Evolutionary conservation across 1,139 yeast genomes (phyloP).

Genomic region (Eremothecium coryli): DNA sequence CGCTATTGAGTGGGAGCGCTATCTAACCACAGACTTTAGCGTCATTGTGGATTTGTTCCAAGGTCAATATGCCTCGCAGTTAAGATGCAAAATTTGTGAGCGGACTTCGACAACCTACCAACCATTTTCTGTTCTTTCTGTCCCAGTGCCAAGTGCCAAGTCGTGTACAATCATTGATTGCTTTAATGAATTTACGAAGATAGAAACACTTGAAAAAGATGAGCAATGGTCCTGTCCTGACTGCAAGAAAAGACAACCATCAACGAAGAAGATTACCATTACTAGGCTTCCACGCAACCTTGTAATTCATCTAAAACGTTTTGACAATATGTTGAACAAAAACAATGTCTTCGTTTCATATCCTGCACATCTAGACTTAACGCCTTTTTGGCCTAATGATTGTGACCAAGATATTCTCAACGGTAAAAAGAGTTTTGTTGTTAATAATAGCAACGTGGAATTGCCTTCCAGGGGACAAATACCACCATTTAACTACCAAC

Average conservation of each 20-base stretch:
- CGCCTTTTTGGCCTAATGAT: conserved; percentile 67
- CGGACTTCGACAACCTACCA: conserved; percentile 82
- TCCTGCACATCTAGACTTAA: conserved; percentile 51
- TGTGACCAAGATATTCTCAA: conserved; percentile 31
- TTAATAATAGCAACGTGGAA: conserved; percentile 14
- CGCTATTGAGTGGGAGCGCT: conserved; percentile 91
- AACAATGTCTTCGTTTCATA: conserved; percentile 32
- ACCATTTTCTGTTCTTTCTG: conserved; percentile 64
- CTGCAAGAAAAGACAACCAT: conserved; percentile 59
- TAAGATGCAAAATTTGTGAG: conserved; percentile 67
- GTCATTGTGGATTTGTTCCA: conserved; percentile 79
- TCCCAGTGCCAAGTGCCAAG: conserved; percentile 51
- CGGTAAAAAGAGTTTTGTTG: conserved; percentile 25
- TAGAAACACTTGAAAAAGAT: conserved; percentile 65
- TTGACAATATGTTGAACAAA: conserved; percentile 38
- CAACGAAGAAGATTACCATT: conserved; percentile 59
- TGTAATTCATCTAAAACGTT: conserved; percentile 73
- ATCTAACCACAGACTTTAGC: conserved; percentile 75
- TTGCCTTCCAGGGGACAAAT: conserved; percentile 66
- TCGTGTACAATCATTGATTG: conserved; percentile 46
- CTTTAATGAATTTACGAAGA: conserved; percentile 56
- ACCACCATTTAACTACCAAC: conserved; percentile 70
- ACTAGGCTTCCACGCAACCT: conserved; percentile 66
- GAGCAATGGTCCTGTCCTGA: conserved; percentile 87
- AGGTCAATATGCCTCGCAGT: conserved; percentile 79